Conservation (phyloP, 306 rosid genomes). For the Glycine tomentella region DNA sequence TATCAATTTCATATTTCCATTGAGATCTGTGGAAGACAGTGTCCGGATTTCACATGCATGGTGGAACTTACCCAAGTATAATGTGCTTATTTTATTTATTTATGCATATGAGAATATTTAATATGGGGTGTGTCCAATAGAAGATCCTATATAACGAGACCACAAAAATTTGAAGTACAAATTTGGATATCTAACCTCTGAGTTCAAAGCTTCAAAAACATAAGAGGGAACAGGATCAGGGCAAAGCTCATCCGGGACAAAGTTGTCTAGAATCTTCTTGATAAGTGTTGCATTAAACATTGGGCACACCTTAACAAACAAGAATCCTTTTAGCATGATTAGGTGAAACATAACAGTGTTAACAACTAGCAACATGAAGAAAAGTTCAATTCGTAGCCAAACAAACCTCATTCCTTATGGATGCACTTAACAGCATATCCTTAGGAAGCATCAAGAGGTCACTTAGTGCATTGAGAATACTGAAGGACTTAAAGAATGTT, state of each 20-base stretch:
- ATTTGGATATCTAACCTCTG: slow-evolving; percentile 59
- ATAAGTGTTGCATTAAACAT: slow-evolving; percentile 67
- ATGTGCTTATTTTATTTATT: no score
- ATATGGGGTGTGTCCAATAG: not conserved
- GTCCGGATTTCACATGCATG: not conserved
- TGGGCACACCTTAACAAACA: slow-evolving; percentile 76
- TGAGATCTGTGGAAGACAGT: not conserved
- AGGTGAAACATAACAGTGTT: not conserved
- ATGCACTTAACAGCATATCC: slow-evolving; percentile 71
- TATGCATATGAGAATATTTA: not conserved
- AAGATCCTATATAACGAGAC: not conserved
- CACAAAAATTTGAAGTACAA: not conserved
- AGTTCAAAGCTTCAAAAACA: slow-evolving; percentile 66
- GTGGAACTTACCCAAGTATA: not conserved
- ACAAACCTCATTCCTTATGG: slow-evolving; percentile 86
- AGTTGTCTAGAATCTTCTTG: slow-evolving; percentile 67
- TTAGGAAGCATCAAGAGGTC: slow-evolving; percentile 94
- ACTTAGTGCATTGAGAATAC: slow-evolving; percentile 80
- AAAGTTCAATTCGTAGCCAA: slow-evolving; percentile 25
- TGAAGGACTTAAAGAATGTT: slow-evolving; percentile 69
- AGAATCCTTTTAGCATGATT: slow-evolving; percentile 22
- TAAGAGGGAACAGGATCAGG: slow-evolving; percentile 72
- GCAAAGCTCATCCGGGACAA: slow-evolving; percentile 81
- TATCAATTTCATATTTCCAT: not conserved
- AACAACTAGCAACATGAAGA: slow-evolving; percentile 5